Evolutionary conservation across 2,329 filamentous ascomycete genomes (phyloP).

Genomic region (Phialophora expanda): DNA sequence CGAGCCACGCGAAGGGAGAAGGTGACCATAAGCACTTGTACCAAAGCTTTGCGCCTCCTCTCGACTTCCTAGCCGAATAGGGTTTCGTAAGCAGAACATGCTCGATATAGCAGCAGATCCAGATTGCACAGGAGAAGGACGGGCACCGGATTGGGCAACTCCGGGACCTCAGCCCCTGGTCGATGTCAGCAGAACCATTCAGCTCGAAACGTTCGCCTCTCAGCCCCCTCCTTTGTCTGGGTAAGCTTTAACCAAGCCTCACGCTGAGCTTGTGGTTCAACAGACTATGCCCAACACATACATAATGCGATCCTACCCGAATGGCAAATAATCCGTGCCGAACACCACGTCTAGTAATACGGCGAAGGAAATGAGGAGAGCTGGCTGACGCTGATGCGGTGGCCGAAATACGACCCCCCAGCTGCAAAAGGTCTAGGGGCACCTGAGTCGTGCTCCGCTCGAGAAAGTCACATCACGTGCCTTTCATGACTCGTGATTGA

Average conservation of each 20-base stretch:
- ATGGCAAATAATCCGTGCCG: neutral
- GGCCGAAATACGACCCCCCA: constrained; percentile 6
- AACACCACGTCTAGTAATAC: neutral
- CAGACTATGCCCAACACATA: neutral
- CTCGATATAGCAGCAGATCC: constrained; percentile 27
- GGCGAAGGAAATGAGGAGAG: neutral
- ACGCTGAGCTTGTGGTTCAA: constrained; percentile 1
- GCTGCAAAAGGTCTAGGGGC: too few species aligned
- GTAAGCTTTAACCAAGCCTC: constrained; percentile 26
- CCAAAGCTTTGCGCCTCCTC: constrained; percentile 20
- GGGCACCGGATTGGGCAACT: constrained; percentile 22
- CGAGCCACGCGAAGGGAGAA: constrained; percentile 3
- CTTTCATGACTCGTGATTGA: neutral
- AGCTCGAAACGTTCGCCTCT: constrained; percentile 5
- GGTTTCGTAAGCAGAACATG: constrained; percentile 28
- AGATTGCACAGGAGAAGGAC: constrained; percentile 19
- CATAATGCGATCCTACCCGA: neutral
- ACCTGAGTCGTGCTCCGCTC: neutral
- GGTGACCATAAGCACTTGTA: constrained; percentile 33
- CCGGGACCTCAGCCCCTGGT: constrained; percentile 13
- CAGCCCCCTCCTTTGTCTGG: constrained; percentile 5
- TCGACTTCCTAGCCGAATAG: constrained; percentile 2
- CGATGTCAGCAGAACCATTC: constrained; percentile 26
- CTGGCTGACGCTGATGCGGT: neutral
- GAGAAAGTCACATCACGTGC: neutral